A percentile compares a stretch with the other conserved stretches of the same genome.
phyloP scores from a whole-genome alignment of 1,139 yeast species.

The Hemisphaericaspora xylofermentans region DNA sequence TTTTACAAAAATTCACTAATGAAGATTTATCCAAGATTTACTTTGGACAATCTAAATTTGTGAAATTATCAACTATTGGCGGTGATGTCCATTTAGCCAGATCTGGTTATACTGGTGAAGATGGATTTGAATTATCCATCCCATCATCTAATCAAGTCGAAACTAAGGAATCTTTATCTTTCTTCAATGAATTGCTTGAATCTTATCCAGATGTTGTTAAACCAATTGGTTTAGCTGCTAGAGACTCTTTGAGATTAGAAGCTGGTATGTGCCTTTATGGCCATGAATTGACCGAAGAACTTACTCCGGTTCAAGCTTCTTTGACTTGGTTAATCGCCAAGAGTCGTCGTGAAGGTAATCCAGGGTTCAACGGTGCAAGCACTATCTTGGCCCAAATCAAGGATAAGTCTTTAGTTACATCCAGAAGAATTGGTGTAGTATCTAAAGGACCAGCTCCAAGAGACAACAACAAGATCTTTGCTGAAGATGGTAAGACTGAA shows the following conservation, averaged over 20 bases:
- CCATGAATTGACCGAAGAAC: slow-evolving; percentile 77
- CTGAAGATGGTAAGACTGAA: slow-evolving; percentile 44
- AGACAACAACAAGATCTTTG: slow-evolving; percentile 68
- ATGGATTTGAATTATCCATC: slow-evolving; percentile 90
- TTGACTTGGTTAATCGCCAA: slow-evolving; percentile 89
- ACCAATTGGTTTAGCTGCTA: slow-evolving; percentile 94
- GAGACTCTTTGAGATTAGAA: slow-evolving; percentile 91
- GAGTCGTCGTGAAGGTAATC: slow-evolving; percentile 56
- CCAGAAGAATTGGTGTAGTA: slow-evolving; percentile 71
- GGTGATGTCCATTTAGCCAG: slow-evolving; percentile 72
- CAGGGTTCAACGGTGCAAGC: slow-evolving; percentile 75
- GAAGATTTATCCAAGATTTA: slow-evolving; percentile 58
- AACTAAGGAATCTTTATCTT: slow-evolving; percentile 46
- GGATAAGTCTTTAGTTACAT: slow-evolving; percentile 55
- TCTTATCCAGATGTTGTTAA: slow-evolving; percentile 58
- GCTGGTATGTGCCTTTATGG: slow-evolving; percentile 99
- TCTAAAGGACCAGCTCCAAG: slow-evolving; percentile 93
- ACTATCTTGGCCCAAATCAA: slow-evolving; percentile 69
- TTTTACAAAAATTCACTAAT: slow-evolving; percentile 63
- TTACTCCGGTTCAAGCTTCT: slow-evolving; percentile 86
- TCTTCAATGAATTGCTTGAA: slow-evolving; percentile 61
- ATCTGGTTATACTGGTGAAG: slow-evolving; percentile 98
- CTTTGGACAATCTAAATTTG: slow-evolving; percentile 71
- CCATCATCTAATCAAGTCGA: slow-evolving; percentile 52
- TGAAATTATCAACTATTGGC: slow-evolving; percentile 47